phyloP scores from a whole-genome alignment of 768 basidiomycete species.

The Boletus tomentosulus region DNA sequence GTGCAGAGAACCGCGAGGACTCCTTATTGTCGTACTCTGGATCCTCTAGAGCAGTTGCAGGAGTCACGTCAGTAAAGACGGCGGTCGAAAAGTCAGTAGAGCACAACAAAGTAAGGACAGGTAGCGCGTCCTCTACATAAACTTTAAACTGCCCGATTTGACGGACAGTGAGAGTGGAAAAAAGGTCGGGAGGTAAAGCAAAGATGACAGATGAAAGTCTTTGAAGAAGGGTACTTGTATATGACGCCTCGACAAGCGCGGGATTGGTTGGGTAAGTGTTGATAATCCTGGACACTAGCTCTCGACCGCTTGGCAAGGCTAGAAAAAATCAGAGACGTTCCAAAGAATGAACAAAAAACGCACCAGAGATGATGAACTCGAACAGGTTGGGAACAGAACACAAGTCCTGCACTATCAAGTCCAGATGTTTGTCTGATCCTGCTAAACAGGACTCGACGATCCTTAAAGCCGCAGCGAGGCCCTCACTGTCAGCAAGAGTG shows the following conservation, averaged over 20 bases:
- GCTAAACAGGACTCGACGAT: constrained; percentile 24
- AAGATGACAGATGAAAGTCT: too few species aligned
- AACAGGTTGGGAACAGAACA: constrained; percentile 19
- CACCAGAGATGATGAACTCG: constrained; percentile 16
- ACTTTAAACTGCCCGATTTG: constrained; percentile 16
- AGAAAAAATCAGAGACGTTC: neutral
- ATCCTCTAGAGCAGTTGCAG: neutral
- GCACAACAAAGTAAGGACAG: constrained; percentile 17
- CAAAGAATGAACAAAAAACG: neutral
- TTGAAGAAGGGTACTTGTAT: too few species aligned
- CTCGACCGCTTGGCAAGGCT: constrained; percentile 13
- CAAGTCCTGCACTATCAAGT: constrained; percentile 10
- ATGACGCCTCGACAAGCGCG: too few species aligned
- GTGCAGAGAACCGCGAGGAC: constrained; percentile 4
- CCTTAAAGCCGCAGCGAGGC: constrained; percentile 6
- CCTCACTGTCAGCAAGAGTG: neutral
- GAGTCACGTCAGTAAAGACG: neutral
- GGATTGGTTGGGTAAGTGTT: constrained; percentile 16
- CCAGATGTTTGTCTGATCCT: constrained; percentile 15
- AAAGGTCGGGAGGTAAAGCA: too few species aligned
- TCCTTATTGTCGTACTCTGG: constrained; percentile 5
- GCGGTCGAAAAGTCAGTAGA: constrained; percentile 8
- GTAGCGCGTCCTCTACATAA: constrained; percentile 22
- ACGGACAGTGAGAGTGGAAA: constrained; percentile 4
- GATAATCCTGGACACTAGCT: constrained; percentile 28